Conservation (phyloP, 805 yeast species). For the Danielia oregonensis region DNA sequence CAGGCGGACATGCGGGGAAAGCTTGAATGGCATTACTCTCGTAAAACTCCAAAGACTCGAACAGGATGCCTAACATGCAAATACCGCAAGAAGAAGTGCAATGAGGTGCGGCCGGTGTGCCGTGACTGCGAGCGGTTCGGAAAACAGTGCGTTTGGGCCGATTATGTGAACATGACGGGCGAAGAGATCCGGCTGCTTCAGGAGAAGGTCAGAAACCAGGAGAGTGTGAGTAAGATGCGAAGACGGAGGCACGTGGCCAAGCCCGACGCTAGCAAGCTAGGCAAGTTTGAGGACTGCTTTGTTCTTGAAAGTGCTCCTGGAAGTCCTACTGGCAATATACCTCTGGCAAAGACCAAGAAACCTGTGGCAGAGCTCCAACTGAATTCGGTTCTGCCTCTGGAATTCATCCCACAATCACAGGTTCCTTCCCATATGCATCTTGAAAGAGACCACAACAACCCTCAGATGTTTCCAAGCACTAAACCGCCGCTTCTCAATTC, state of each 20-base stretch:
- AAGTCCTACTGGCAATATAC: too few relatives aligned
- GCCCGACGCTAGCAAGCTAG: not conserved
- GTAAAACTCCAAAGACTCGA: conserved; percentile 43
- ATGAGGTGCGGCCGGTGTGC: conserved; percentile 48
- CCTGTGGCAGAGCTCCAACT: too few relatives aligned
- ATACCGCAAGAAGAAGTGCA: conserved; percentile 57
- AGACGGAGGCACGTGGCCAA: conserved; percentile 24
- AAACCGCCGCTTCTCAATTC: too few relatives aligned
- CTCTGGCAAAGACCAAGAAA: too few relatives aligned
- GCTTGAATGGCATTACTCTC: too few relatives aligned
- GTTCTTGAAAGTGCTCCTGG: not conserved
- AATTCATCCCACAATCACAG: too few relatives aligned
- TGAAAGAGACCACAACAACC: too few relatives aligned
- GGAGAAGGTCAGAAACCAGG: conserved; percentile 35
- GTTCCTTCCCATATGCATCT: too few relatives aligned
- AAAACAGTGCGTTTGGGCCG: conserved; percentile 48
- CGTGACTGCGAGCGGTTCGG: conserved; percentile 45
- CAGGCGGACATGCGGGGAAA: too few relatives aligned
- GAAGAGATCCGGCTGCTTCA: conserved; percentile 35
- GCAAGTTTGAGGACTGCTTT: not conserved
- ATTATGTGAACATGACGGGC: conserved; percentile 38
- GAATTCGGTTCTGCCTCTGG: too few relatives aligned
- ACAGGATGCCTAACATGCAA: conserved; percentile 71
- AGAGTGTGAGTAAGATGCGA: conserved; percentile 39
- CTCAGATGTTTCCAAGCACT: too few relatives aligned